A percentile compares a stretch with the other conserved stretches of the same genome.
These are phyloP conservation scores for Ogataea degrootiae DNA, from an alignment of 805 yeast genomes.

Conservation along the genomic window DNA sequence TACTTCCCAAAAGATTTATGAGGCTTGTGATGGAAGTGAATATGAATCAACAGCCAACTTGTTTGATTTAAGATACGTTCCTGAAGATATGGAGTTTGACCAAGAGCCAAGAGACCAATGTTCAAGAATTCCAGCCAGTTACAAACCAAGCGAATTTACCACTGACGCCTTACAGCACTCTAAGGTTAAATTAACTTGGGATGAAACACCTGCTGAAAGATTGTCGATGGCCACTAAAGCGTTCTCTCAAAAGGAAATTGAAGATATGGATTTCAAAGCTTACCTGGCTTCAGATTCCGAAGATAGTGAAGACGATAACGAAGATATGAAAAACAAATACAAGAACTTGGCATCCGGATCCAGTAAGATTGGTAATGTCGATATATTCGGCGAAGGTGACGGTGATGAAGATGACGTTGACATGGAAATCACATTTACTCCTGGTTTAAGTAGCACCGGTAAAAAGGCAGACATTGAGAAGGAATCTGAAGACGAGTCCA, in stretches of 20 bases:
- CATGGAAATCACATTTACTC: constrained; percentile 94
- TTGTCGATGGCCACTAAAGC: constrained; percentile 69
- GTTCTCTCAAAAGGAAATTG: constrained; percentile 83
- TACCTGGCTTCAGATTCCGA: constrained; percentile 80
- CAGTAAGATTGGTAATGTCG: constrained; percentile 14
- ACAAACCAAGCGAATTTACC: constrained; percentile 74
- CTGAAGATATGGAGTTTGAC: constrained; percentile 87
- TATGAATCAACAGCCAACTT: constrained; percentile 93
- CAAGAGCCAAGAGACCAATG: constrained; percentile 74
- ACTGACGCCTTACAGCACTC: constrained; percentile 97
- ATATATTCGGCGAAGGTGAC: constrained; percentile 17
- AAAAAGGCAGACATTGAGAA: constrained; percentile 30
- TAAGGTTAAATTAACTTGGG: constrained; percentile 96
- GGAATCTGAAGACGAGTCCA: constrained; percentile 52
- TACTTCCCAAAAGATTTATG: constrained; percentile 74
- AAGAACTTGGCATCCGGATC: constrained; percentile 47
- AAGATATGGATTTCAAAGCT: constrained; percentile 88
- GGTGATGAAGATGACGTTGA: constrained; percentile 67
- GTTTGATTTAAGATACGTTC: constrained; percentile 88
- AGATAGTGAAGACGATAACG: constrained; percentile 42
- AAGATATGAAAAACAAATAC: constrained; percentile 50
- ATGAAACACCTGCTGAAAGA: constrained; percentile 94
- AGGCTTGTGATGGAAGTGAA: constrained; percentile 90
- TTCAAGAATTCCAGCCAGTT: constrained; percentile 64
- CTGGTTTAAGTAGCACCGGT: constrained; percentile 58